Conservation (phyloP, 805 yeast genomes). For the Zygoascus tannicola region DNA sequence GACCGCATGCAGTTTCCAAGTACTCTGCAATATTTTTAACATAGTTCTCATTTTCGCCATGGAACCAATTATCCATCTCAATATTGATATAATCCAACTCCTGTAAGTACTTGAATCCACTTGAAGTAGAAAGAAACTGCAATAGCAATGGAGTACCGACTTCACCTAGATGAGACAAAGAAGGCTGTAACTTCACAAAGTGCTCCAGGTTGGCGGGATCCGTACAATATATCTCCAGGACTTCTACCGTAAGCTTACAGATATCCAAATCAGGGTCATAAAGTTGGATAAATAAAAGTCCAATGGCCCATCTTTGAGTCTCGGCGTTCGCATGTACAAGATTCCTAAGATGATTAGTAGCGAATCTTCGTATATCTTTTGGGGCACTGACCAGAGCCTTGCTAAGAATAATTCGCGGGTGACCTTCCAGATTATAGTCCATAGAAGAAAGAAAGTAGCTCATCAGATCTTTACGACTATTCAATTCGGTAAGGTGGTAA, state of each 20-base stretch:
- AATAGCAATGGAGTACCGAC: constrained; percentile 50
- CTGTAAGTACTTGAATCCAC: constrained; percentile 60
- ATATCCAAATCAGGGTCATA: constrained; percentile 57
- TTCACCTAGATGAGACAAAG: constrained; percentile 43
- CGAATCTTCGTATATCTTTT: constrained; percentile 41
- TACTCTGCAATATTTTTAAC: constrained; percentile 28
- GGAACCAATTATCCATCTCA: constrained; percentile 64
- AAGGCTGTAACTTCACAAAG: constrained; percentile 48
- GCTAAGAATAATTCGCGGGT: constrained; percentile 54
- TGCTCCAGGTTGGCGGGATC: constrained; percentile 37
- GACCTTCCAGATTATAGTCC: constrained; percentile 53
- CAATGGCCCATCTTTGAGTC: constrained; percentile 38
- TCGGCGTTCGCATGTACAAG: constrained; percentile 26
- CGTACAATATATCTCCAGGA: constrained; percentile 44
- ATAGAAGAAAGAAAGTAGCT: constrained; percentile 50
- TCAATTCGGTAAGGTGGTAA: constrained; percentile 54
- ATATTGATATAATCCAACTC: constrained; percentile 50
- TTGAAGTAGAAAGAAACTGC: constrained; percentile 52
- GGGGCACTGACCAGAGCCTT: constrained; percentile 55
- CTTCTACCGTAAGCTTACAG: constrained; percentile 45
- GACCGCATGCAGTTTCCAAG: constrained; percentile 13
- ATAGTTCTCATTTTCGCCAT: constrained; percentile 27
- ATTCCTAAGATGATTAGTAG: constrained; percentile 45
- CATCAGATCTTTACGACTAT: constrained; percentile 48
- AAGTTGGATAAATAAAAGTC: constrained; percentile 52